Base-by-base conservation (phyloP, 148 eudicot genomes). In the Beta vulgaris region DNA sequence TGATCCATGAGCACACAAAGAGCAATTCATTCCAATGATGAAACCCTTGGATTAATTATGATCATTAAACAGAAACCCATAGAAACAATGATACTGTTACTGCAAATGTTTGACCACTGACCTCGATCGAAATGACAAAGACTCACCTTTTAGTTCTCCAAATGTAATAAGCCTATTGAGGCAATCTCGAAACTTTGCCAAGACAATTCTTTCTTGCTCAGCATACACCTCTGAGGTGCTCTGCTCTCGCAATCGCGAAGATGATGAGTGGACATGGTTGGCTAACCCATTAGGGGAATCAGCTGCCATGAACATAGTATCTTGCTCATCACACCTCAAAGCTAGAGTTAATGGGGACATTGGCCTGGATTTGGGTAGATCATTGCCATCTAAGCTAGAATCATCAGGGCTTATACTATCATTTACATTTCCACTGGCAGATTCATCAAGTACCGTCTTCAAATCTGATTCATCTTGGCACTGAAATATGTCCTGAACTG, bases 141-240 rank as follows among this genome's bases (percentile, higher is more conserved):
- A 75, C 81, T 85, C 76, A 83, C 97, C 97, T 91, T 89, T 92
- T 74, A 95, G 77, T 80, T 92, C 98, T 76, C 99, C 97, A 62
- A 88, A 83, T 63, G 91, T 85, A 81, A 95, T 87, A 73, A 95
- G 89, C 80, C 83, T 86, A 82, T 92, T 90, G 69, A 95, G 96
- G 81, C 94, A 95, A 82, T 95, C 99, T 59, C 97, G 90, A 75
- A 92, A 88, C 79, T 89, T 92, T 48, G 91, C 85, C 78, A 95
- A 81, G 13, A 92, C 87, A 55, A 86, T 87, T 79, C 87, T 84
- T 82, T 95, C 99, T 81, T 95, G 98, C 80, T 89, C 98, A 9
- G 87, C 90, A 80, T 87, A 89, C 74, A 84, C 77, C 69, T 92
- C 94, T 7, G 88, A 76, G 76, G 75, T 62, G 68, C 84, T 87